Evolutionary conservation across 768 basidiomycete genomes (phyloP).

Genomic region (Hericium erinaceus): DNA sequence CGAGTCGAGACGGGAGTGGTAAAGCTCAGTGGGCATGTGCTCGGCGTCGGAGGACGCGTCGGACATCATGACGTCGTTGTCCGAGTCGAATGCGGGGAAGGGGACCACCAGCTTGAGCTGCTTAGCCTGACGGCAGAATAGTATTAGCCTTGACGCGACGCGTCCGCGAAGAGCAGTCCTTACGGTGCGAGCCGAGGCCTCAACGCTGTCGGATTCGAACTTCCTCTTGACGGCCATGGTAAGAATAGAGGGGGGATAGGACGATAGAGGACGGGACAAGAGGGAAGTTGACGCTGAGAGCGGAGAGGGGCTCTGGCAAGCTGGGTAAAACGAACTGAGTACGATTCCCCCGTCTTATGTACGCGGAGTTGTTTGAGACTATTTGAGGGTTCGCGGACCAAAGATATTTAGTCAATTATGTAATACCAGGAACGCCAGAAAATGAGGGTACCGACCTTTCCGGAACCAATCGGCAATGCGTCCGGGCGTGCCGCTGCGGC

Average conservation of each 20-base stretch:
- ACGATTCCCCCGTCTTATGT: constrained; percentile 12
- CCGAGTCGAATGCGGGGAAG: constrained; percentile 53
- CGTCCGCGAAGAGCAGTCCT: constrained; percentile 6
- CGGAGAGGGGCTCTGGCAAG: constrained; percentile 16
- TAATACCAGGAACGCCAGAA: not conserved
- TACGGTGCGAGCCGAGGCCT: constrained; percentile 32
- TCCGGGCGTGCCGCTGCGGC: not conserved
- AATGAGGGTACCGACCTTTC: not conserved
- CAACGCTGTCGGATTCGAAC: constrained; percentile 49
- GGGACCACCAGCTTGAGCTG: constrained; percentile 61
- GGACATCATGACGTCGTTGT: constrained; percentile 65
- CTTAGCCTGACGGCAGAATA: constrained; percentile 32
- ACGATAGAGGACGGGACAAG: constrained; percentile 4
- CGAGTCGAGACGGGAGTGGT: constrained; percentile 56
- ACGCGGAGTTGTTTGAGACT: constrained; percentile 10
- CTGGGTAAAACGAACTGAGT: constrained; percentile 10
- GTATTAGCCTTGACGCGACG: constrained; percentile 8
- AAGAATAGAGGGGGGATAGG: constrained; percentile 8
- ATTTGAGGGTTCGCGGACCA: constrained; percentile 12
- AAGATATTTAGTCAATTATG: constrained; percentile 8
- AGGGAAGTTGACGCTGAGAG: not conserved
- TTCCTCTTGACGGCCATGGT: constrained; percentile 73
- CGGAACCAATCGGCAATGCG: not conserved
- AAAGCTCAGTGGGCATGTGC: constrained; percentile 36
- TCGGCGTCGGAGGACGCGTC: constrained; percentile 48